A percentile compares a stretch with the other conserved stretches of the same genome.
Evolutionary conservation across 2,329 filamentous ascomycete genomes (phyloP).

Genomic region (Coniella vitis): DNA sequence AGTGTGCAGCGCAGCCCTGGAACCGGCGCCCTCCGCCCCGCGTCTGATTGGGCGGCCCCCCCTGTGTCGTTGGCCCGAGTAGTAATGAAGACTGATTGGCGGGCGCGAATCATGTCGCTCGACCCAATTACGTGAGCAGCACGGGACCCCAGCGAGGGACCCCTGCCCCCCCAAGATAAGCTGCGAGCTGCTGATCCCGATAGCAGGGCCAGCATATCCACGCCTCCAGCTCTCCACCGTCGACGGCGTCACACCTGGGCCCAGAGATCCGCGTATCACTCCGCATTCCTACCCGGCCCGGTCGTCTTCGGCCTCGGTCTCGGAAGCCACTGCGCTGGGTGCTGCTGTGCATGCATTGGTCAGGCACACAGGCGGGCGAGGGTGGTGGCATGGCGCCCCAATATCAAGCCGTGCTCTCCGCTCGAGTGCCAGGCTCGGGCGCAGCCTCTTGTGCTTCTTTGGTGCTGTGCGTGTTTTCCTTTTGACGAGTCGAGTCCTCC

Average conservation of each 20-base stretch:
- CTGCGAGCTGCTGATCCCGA: background rate
- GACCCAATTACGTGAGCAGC: conserved; percentile 15
- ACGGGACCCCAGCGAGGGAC: background rate
- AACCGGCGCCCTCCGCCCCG: conserved; percentile 12
- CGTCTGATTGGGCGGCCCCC: conserved; percentile 2
- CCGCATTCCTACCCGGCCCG: conserved; percentile 8
- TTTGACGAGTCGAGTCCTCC: background rate
- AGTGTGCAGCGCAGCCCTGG: too few relatives aligned
- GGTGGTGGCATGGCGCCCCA: too few relatives aligned
- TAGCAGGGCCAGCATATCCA: conserved; percentile 6
- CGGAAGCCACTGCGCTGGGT: background rate
- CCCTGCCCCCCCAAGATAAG: conserved; percentile 8
- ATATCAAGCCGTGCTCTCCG: too few relatives aligned
- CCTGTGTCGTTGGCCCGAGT: too few relatives aligned
- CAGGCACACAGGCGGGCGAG: too few relatives aligned
- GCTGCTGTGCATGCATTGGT: too few relatives aligned
- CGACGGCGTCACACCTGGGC: background rate
- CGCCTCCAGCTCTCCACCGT: conserved; percentile 8
- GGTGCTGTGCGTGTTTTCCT: background rate
- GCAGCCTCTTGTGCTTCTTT: background rate
- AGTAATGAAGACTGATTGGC: too few relatives aligned
- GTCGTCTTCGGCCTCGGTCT: conserved; percentile 10
- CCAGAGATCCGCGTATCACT: conserved; percentile 12
- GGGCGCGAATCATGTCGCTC: conserved; percentile 10
- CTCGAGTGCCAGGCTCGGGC: too few relatives aligned